Percentiles rank a stretch among this genome's conserved stretches.
These are phyloP conservation scores for Apiospora arundinis DNA, from an alignment of 2,329 filamentous ascomycete species.

Conservation along the genomic window DNA sequence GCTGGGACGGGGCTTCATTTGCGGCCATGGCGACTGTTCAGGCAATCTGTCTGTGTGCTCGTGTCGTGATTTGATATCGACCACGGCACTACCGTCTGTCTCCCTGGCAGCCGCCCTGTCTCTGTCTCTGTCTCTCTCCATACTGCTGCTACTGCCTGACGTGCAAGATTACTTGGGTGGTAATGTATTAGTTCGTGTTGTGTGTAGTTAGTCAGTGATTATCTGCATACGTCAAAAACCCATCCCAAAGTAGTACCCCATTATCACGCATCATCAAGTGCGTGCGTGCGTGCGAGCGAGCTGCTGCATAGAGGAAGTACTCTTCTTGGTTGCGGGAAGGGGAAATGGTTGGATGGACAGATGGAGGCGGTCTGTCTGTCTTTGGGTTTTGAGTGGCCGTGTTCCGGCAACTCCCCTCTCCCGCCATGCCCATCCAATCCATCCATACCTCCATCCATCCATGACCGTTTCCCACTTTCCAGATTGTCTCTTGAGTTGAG, in stretches of 20 bases:
- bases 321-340: neutral
- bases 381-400: neutral
- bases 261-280: neutral
- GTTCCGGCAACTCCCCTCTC: conserved; percentile 13
- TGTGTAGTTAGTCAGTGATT: neutral
- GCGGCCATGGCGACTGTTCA: neutral
- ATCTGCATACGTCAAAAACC: conserved; percentile 10
- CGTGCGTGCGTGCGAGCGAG: neutral
- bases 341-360: neutral
- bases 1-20: conserved; percentile 11
- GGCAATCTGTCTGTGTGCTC: neutral
- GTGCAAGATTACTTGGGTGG: neutral
- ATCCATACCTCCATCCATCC: neutral
- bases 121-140: neutral
- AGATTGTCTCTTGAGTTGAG: neutral
- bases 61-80: neutral
- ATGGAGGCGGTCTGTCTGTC: conserved; percentile 7
- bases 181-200: neutral
- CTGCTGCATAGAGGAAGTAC: neutral
- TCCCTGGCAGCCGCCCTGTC: neutral
- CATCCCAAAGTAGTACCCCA: neutral
- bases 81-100: neutral
- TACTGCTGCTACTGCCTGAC: neutral
- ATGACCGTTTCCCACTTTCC: neutral
- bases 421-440: neutral